Evolutionary conservation across 148 eudicot genomes (phyloP).

Genomic region (Beta vulgaris): DNA sequence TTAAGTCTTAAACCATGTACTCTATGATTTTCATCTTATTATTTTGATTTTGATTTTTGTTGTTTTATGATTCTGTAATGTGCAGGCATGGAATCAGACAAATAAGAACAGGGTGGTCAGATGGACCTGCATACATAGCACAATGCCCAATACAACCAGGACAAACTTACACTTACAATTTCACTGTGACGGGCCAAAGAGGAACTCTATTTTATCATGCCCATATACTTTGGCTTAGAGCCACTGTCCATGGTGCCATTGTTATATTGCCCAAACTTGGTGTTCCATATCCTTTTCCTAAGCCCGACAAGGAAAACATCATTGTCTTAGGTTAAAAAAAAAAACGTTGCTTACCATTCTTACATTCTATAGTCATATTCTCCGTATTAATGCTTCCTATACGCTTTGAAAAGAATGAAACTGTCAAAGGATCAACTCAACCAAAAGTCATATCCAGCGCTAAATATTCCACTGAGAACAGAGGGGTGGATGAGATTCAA

Average conservation of each 20-base stretch:
- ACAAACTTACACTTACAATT: conserved; percentile 13
- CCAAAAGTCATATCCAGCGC: too few relatives aligned
- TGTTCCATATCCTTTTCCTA: conserved; percentile 22
- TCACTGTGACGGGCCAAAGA: conserved; percentile 14
- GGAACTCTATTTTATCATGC: conserved; percentile 23
- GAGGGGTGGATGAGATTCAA: too few relatives aligned
- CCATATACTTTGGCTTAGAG: conserved; percentile 18
- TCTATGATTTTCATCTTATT: too few relatives aligned
- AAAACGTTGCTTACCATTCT: not conserved
- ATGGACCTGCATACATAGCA: conserved; percentile 22
- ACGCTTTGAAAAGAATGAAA: too few relatives aligned
- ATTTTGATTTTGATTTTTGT: too few relatives aligned
- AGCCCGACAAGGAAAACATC: conserved; percentile 8
- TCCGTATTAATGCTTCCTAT: too few relatives aligned
- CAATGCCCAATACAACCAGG: conserved; percentile 24
- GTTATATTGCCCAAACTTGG: conserved; percentile 20
- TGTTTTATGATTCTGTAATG: too few relatives aligned
- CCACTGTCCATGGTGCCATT: conserved; percentile 23
- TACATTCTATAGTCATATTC: not conserved
- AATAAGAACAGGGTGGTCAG: conserved; percentile 21
- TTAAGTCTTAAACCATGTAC: too few relatives aligned
- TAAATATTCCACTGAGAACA: too few relatives aligned
- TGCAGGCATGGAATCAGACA: conserved; percentile 23
- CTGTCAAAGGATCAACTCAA: too few relatives aligned
- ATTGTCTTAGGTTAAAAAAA: conserved; percentile 6